A percentile compares a stretch with the other conserved stretches of the same genome.
phyloP scores from a whole-genome alignment of 495 filamentous ascomycete species.

The Niebla homalea region DNA sequence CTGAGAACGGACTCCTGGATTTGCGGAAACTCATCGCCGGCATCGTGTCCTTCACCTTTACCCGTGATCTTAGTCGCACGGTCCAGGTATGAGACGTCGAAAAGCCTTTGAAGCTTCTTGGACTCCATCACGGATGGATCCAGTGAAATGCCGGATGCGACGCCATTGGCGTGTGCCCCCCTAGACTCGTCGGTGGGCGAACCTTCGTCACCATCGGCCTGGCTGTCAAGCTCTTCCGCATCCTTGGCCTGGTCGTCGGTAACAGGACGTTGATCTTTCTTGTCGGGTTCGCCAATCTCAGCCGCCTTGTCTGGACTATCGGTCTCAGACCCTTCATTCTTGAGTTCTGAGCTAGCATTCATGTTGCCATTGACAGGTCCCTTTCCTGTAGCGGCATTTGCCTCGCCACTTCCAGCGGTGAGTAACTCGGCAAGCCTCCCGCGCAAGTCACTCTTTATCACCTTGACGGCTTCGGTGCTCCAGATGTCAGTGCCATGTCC shows the following conservation, averaged over 20 bases:
- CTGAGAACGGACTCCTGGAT: conserved; percentile 24
- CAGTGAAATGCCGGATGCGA: not conserved
- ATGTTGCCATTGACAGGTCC: not conserved
- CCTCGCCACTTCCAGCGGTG: not conserved
- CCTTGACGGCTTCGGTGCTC: conserved; percentile 53
- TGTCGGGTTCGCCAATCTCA: not conserved
- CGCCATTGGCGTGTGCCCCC: conserved; percentile 5
- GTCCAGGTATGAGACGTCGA: conserved; percentile 60
- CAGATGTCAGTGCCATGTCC: conserved; percentile 65
- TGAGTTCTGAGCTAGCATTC: not conserved
- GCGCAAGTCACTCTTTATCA: conserved; percentile 45
- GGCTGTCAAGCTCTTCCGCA: conserved; percentile 2
- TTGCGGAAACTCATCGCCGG: conserved; percentile 7
- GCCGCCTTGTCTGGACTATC: too few relatives aligned
- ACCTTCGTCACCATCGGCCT: conserved; percentile 1
- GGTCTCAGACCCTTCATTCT: not conserved
- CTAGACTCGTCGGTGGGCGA: not conserved
- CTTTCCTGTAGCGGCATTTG: not conserved
- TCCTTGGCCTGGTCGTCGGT: conserved; percentile 7
- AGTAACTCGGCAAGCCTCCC: conserved; percentile 24
- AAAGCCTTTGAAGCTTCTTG: conserved; percentile 57
- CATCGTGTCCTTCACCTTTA: conserved; percentile 14
- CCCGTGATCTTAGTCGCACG: conserved; percentile 24
- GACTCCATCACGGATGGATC: conserved; percentile 29
- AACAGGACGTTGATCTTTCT: not conserved